Conservation (phyloP, 2,329 filamentous ascomycete genomes). For the Metarhizium rileyi region DNA sequence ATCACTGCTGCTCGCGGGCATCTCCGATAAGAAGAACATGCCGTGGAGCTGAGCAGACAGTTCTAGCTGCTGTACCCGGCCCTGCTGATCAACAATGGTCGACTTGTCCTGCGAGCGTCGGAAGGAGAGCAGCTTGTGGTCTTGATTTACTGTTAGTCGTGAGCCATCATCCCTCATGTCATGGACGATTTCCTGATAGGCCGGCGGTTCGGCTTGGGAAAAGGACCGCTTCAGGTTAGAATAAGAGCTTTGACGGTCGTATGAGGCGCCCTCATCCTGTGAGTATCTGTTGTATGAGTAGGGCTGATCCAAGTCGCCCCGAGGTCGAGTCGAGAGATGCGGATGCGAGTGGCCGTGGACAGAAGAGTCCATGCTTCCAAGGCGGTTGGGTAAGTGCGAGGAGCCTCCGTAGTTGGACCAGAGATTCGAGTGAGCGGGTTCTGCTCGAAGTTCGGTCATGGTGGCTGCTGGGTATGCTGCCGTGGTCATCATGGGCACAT, state of each 20-base stretch:
- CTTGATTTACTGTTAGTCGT: slow-evolving; percentile 47
- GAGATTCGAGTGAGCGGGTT: slow-evolving; percentile 45
- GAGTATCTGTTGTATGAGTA: slow-evolving; percentile 46
- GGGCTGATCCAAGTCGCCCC: slow-evolving; percentile 38
- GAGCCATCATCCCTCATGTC: slow-evolving; percentile 49
- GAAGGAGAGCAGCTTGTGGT: slow-evolving; percentile 52
- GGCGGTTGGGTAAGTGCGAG: slow-evolving; percentile 43
- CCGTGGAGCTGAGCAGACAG: slow-evolving; percentile 68
- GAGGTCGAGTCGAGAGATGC: slow-evolving; percentile 34
- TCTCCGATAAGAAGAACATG: slow-evolving; percentile 83
- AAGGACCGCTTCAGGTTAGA: slow-evolving; percentile 48
- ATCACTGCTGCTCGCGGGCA: slow-evolving; percentile 53
- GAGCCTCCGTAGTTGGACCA: slow-evolving; percentile 49
- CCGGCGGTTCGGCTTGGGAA: slow-evolving; percentile 43
- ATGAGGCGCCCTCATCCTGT: slow-evolving; percentile 44
- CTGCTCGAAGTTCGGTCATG: slow-evolving; percentile 55
- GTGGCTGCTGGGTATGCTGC: slow-evolving; percentile 46
- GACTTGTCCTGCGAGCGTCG: slow-evolving; percentile 48
- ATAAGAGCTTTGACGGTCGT: slow-evolving; percentile 44
- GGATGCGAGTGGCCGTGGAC: slow-evolving; percentile 33
- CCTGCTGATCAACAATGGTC: slow-evolving; percentile 50
- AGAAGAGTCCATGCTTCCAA: slow-evolving; percentile 40
- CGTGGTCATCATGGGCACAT: slow-evolving; percentile 53
- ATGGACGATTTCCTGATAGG: slow-evolving; percentile 52
- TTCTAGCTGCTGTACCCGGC: slow-evolving; percentile 51